These are phyloP conservation scores for Apiotrichum laibachii DNA, from an alignment of 1,284 basidiomycete genomes.

Conservation along the genomic window DNA sequence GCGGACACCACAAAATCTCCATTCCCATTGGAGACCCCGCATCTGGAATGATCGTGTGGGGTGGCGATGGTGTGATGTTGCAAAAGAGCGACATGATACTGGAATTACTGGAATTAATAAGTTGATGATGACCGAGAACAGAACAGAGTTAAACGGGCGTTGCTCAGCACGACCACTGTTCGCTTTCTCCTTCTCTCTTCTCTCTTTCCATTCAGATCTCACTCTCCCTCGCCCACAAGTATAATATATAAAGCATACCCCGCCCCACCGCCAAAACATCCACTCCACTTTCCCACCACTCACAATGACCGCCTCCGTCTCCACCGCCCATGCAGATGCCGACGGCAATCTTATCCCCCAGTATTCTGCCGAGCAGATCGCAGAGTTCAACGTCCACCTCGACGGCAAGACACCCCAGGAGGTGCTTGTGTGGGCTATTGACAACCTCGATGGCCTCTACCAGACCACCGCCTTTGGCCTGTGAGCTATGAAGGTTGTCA, in stretches of 20 bases:
- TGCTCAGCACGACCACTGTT: not conserved
- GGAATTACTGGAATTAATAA: not conserved
- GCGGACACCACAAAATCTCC: too few relatives aligned
- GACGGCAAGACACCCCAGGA: conserved; percentile 69
- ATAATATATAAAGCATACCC: not conserved
- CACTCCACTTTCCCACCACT: not conserved
- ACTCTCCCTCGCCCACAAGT: not conserved
- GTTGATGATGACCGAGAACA: too few relatives aligned
- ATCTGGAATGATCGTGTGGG: not conserved
- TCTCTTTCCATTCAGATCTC: not conserved
- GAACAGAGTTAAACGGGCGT: too few relatives aligned
- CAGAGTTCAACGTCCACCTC: conserved; percentile 70
- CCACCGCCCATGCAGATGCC: not conserved
- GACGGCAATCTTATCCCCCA: conserved; percentile 55
- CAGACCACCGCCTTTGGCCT: conserved; percentile 94
- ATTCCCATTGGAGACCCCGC: not conserved
- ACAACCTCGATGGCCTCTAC: conserved; percentile 66
- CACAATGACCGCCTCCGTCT: conserved; percentile 14
- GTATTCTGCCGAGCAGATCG: conserved; percentile 62
- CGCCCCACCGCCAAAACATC: not conserved
- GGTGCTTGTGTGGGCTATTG: conserved; percentile 77
- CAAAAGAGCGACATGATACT: not conserved
- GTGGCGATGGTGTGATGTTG: conserved; percentile 8
- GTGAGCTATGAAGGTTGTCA: conserved; percentile 31
- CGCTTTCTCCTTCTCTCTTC: not conserved